These are phyloP conservation scores for Theileria parva DNA, from an alignment of 169 alveolate species.

Conservation along the genomic window DNA sequence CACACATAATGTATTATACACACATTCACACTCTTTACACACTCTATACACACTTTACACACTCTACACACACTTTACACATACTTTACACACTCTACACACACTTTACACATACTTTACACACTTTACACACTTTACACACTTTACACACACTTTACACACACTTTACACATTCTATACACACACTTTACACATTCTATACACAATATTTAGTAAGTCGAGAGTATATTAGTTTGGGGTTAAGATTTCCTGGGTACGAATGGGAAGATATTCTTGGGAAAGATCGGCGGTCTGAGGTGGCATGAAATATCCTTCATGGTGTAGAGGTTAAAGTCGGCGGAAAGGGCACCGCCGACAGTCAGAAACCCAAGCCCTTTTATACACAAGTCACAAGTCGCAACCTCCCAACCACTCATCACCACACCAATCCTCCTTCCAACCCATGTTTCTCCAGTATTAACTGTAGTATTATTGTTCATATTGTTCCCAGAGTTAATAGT, in stretches of 20 bases:
- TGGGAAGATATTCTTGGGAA: conserved; percentile 55
- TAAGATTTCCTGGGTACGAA: background rate
- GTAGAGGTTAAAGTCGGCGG: conserved; percentile 22
- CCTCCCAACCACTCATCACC: conserved; percentile 54
- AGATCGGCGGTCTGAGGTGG: conserved; percentile 48
- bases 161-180: background rate
- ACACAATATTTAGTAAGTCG: too few relatives aligned
- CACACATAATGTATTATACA: background rate
- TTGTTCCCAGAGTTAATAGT: background rate
- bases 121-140: background rate
- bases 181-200: background rate
- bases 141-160: background rate
- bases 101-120: too few relatives aligned
- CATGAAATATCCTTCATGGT: conserved; percentile 28
- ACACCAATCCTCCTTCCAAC: background rate
- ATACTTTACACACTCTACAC: background rate
- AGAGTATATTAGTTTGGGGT: background rate
- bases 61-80: background rate
- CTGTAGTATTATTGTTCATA: conserved; percentile 25
- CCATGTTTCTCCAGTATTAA: background rate
- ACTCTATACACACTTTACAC: background rate
- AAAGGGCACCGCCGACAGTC: conserved; percentile 62
- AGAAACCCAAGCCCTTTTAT: conserved; percentile 65
- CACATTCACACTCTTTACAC: background rate
- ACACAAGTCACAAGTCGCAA: conserved; percentile 60